A percentile compares a stretch with the other conserved stretches of the same genome.
These are phyloP conservation scores for Achaetomium macrosporum DNA, from an alignment of 2,329 filamentous ascomycete genomes.

Conservation along the genomic window DNA sequence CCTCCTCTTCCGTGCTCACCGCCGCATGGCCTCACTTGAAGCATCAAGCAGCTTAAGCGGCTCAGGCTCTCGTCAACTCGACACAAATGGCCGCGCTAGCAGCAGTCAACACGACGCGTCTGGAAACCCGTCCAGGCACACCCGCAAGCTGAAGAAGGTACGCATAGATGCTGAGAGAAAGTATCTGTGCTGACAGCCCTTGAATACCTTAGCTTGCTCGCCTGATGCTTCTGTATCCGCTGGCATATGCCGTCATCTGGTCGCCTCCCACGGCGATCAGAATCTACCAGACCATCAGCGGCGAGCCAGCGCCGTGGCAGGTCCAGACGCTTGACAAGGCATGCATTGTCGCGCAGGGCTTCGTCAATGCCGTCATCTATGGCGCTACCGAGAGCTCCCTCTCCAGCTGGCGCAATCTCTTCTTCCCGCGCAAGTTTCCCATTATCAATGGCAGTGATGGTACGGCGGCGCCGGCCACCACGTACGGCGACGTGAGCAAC, in stretches of 20 bases:
- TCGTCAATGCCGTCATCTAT: constrained; percentile 38
- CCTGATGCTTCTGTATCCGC: constrained; percentile 38
- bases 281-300: constrained; percentile 34
- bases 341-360: constrained; percentile 37
- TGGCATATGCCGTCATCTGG: constrained; percentile 39
- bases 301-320: constrained; percentile 31
- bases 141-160: constrained; percentile 24
- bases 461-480: background rate
- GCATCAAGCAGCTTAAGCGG: constrained; percentile 18
- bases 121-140: constrained; percentile 5
- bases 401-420: constrained; percentile 17
- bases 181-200: constrained; percentile 3
- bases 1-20: constrained; percentile 35
- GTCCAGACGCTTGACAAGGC: constrained; percentile 34
- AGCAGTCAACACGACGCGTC: background rate
- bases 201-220: constrained; percentile 31
- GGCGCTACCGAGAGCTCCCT: constrained; percentile 24
- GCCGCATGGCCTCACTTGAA: constrained; percentile 23
- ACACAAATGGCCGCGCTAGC: constrained; percentile 12
- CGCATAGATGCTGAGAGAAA: background rate
- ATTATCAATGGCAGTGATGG: background rate
- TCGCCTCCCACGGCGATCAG: constrained; percentile 35
- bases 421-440: constrained; percentile 10
- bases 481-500: background rate
- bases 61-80: constrained; percentile 23